Evolutionary conservation across 805 yeast species (phyloP).

Genomic region (Maudiozyma barnettii): DNA sequence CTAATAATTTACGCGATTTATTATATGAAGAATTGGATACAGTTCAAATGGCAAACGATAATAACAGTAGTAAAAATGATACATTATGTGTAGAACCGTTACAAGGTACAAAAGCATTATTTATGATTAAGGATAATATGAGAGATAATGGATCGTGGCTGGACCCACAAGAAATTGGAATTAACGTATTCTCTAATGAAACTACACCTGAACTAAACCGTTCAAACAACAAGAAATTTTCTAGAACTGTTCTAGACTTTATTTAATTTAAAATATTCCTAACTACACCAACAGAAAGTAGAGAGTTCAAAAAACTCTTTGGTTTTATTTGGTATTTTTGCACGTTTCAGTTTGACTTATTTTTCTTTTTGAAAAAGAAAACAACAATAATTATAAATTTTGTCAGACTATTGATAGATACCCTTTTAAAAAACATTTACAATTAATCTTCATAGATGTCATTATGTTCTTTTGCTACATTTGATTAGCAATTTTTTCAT

Average conservation of each 20-base stretch:
- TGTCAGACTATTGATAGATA: too few species aligned
- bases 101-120: slow-evolving; percentile 4
- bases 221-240: background rate
- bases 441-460: too few species aligned
- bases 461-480: too few species aligned
- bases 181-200: background rate
- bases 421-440: too few species aligned
- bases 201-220: background rate
- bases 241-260: slow-evolving; percentile 1
- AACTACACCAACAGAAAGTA: background rate
- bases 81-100: background rate
- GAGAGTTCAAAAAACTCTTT: background rate
- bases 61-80: background rate
- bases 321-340: too few species aligned
- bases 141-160: slow-evolving; percentile 5
- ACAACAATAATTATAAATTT: too few species aligned
- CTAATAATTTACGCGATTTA: slow-evolving; percentile 17
- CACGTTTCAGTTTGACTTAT: too few species aligned
- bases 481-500: background rate
- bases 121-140: slow-evolving; percentile 3
- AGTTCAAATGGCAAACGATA: background rate
- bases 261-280: background rate
- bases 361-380: too few species aligned
- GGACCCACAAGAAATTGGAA: background rate
- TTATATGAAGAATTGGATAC: slow-evolving; percentile 16